These are phyloP conservation scores for Panicum virgatum DNA, from an alignment of 202 grass and related monocot genomes.

Conservation along the genomic window DNA sequence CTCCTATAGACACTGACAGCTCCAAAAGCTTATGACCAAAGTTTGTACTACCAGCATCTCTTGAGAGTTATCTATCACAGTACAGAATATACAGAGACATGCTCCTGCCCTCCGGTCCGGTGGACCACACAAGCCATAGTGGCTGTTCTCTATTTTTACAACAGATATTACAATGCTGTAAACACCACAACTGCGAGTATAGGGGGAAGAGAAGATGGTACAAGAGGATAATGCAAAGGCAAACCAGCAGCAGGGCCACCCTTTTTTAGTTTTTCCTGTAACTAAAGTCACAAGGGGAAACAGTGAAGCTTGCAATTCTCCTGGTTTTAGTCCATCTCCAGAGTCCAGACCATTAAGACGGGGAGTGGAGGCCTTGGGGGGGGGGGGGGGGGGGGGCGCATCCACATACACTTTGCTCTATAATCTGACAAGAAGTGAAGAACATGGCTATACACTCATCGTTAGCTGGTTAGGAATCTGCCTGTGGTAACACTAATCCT, in stretches of 20 bases:
- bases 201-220: background rate
- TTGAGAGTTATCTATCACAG: background rate
- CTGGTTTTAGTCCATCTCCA: background rate
- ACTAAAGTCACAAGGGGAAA: too few species aligned
- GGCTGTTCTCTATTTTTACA: background rate
- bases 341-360: background rate
- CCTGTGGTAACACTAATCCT: slow-evolving; percentile 39
- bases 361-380: too few species aligned
- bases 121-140: background rate
- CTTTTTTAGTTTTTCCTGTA: too few species aligned
- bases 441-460: slow-evolving; percentile 26
- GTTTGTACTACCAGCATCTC: background rate
- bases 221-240: background rate
- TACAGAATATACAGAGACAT: slow-evolving; percentile 5
- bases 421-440: background rate
- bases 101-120: background rate
- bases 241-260: too few species aligned
- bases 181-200: background rate
- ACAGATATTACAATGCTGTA: background rate
- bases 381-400: background rate
- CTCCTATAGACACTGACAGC: background rate
- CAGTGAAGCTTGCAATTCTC: too few species aligned
- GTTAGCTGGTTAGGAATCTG: slow-evolving; percentile 31
- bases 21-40: background rate
- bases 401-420: background rate